phyloP scores from a whole-genome alignment of 768 basidiomycete genomes.

The Termitomyces bulborhizus region DNA sequence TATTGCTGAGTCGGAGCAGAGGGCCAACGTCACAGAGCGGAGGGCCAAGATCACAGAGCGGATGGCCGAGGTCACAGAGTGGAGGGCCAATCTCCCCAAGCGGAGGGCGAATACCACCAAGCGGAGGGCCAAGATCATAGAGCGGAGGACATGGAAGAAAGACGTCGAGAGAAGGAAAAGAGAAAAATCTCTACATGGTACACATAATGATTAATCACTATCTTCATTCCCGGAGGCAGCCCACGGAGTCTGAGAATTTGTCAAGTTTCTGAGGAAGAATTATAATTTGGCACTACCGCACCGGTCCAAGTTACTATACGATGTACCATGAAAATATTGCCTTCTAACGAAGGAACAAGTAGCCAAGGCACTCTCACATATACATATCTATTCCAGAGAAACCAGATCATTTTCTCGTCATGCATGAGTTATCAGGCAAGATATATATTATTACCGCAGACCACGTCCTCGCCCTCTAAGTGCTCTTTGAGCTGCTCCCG shows the following conservation, averaged over 20 bases:
- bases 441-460: slow-evolving; percentile 34
- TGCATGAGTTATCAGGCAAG: neutral
- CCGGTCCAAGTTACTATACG: no score
- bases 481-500: slow-evolving; percentile 86
- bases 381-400: neutral
- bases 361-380: neutral
- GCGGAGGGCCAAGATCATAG: no score
- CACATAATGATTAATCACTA: neutral
- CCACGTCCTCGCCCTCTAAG: slow-evolving; percentile 86
- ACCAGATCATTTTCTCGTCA: no score
- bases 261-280: neutral
- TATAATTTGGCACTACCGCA: neutral
- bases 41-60: slow-evolving; percentile 7
- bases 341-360: neutral
- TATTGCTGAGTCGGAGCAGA: slow-evolving; percentile 42
- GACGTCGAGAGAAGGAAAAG: neutral
- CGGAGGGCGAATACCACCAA: no score
- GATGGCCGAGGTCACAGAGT: no score
- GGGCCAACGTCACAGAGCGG: slow-evolving; percentile 25
- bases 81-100: no score
- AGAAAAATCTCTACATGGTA: neutral
- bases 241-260: neutral
- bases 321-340: no score
- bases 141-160: no score
- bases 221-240: no score